Evolutionary conservation across 2,329 filamentous ascomycete species (phyloP), one percentile per base, ranked within the genome.

Genomic region (Pseudogymnoascus sp.): DNA sequence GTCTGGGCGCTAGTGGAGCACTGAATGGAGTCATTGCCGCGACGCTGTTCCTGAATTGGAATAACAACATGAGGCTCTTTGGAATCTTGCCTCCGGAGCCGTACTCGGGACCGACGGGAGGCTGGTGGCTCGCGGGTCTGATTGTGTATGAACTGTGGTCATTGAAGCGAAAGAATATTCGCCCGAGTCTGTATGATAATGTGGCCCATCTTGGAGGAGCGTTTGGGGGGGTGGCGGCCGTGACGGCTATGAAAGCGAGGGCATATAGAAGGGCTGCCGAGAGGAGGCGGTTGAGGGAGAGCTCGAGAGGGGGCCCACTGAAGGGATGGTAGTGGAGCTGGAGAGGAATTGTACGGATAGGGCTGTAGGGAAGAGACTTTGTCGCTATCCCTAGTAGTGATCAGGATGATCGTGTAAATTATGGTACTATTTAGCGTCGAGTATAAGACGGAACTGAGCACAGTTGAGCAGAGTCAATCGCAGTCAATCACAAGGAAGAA

Each of bases 1-100:
- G 82, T 1, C 76, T 89, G 8, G 88, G 88, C n/a, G 85, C 85
- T 1, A 89, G 85, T 5, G 86, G 84, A 9, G 83, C 82, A 36
- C 76, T 86, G 4, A 80, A 83, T 64, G 87, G 86, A 21, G 69
- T 90, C 21, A 70, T 82, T 6, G 80, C 79, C 1, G 84, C 85
- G 1, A 88, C 84, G 71, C 83, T 86, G 67, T 84, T 82, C 78
- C 72, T 81, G 65, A 79, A 85, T 69, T 74, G 77, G 60, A 76
- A 76, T 62, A 82, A 85, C 41, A 77, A 79, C 37, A 82, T 86
- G 73, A 80, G 78, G 70, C 71, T 86, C 60, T 73, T 86, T 29
- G 82, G 80, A 1, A 50, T 66, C 7, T 74, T 84, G 63, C 84
- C 83, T 10, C 77, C 81, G n/a, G 78, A 82, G 33, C 77, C 77